Percentiles rank a stretch among this genome's conserved stretches.
Conservation (phyloP, 441 rosid species). For the Jatropha multifida region DNA sequence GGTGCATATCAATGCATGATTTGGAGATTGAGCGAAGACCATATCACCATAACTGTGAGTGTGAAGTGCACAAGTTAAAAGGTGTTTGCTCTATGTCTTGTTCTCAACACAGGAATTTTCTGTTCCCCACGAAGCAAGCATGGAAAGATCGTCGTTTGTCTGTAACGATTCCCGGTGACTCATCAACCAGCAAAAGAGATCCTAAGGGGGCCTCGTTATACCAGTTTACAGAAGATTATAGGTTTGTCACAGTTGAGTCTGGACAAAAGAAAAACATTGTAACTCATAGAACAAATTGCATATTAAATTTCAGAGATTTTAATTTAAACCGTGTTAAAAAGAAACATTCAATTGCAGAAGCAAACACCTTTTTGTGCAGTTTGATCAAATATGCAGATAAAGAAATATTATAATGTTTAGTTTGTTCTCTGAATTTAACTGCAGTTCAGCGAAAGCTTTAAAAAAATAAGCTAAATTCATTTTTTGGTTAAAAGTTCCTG, state of each 20-base stretch:
- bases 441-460: too few species aligned
- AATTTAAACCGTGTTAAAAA: too few species aligned
- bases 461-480: too few species aligned
- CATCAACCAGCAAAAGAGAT: background rate
- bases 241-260: background rate
- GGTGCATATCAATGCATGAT: conserved; percentile 25
- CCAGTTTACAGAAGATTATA: background rate
- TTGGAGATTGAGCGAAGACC: conserved; percentile 29
- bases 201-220: background rate
- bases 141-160: conserved; percentile 22
- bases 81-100: too few species aligned
- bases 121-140: conserved; percentile 17
- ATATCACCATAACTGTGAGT: conserved; percentile 32
- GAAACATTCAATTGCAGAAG: too few species aligned
- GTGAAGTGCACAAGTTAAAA: conserved; percentile 46
- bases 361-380: too few species aligned
- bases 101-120: background rate
- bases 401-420: too few species aligned
- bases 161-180: background rate
- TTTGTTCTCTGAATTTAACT: too few species aligned
- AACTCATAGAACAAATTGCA: background rate
- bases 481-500: too few species aligned
- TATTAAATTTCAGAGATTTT: too few species aligned
- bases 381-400: too few species aligned
- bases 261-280: background rate